These are phyloP conservation scores for Hygrocybe coccinea DNA, from an alignment of 768 basidiomycete species.

Conservation along the genomic window DNA sequence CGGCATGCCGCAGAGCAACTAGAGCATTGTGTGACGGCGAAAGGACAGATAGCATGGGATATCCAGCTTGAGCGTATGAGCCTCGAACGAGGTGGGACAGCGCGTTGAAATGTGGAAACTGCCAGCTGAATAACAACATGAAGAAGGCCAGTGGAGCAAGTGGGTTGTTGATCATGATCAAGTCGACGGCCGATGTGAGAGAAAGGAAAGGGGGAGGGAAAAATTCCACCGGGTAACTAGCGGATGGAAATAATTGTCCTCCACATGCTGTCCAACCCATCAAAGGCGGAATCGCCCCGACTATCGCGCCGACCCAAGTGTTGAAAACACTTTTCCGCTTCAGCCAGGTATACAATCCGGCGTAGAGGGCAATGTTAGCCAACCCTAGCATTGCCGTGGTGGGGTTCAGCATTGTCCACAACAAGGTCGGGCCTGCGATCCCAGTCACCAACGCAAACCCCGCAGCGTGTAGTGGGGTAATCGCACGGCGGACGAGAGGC, in stretches of 20 bases:
- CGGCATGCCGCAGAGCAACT: conserved; percentile 79
- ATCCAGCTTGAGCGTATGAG: conserved; percentile 90
- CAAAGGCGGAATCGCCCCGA: conserved; percentile 88
- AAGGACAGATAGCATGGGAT: conserved; percentile 84
- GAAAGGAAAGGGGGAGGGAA: conserved; percentile 61
- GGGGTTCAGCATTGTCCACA: conserved; percentile 82
- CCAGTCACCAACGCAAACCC: conserved; percentile 76
- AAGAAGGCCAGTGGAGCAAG: conserved; percentile 77
- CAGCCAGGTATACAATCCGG: conserved; percentile 87
- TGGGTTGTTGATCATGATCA: conserved; percentile 67
- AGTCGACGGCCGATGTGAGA: conserved; percentile 34
- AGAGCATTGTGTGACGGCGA: conserved; percentile 74
- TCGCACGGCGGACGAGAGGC: conserved; percentile 80
- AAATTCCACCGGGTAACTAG: conserved; percentile 51
- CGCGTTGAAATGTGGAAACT: conserved; percentile 97
- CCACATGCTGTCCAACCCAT: conserved; percentile 99
- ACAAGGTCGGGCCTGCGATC: conserved; percentile 66
- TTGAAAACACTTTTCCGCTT: conserved; percentile 79
- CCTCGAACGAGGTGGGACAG: conserved; percentile 83
- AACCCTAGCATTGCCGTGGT: conserved; percentile 79
- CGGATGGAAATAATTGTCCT: conserved; percentile 64
- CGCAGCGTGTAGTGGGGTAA: conserved; percentile 79
- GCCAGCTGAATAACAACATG: conserved; percentile 90
- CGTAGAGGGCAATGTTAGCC: conserved; percentile 83
- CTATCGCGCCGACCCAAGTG: conserved; percentile 92